Conservation (phyloP, 73 alveolate species). For the Diophrys sp. region DNA sequence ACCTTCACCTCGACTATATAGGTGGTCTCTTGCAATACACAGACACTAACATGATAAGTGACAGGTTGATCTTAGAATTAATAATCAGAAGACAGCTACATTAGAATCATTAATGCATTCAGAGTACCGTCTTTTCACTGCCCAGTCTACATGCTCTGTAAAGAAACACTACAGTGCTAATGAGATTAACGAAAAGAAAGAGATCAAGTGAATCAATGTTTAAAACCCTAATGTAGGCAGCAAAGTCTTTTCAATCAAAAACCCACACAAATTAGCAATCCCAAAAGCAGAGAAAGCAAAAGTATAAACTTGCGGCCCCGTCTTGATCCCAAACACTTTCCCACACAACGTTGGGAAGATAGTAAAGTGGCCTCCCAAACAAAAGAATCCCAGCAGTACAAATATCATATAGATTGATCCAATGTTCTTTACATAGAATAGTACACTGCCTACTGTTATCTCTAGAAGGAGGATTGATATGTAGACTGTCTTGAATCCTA, state of each 20-base stretch:
- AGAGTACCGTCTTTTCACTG: not conserved
- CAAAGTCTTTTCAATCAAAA: not conserved
- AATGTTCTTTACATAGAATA: slow-evolving; percentile 27
- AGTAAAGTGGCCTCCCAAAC: slow-evolving; percentile 66
- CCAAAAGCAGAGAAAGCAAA: not conserved
- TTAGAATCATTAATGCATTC: not conserved
- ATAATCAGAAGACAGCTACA: no score
- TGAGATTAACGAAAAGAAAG: not conserved
- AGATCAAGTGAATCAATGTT: not conserved
- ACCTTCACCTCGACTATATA: no score
- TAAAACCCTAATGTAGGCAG: not conserved
- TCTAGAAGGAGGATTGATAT: slow-evolving; percentile 16
- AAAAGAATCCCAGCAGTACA: slow-evolving; percentile 25
- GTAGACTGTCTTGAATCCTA: slow-evolving; percentile 37
- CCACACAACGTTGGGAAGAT: slow-evolving; percentile 61
- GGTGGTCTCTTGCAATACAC: no score
- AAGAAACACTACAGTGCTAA: not conserved
- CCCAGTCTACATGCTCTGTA: not conserved
- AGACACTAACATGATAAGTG: no score
- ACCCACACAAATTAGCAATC: not conserved
- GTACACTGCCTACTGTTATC: slow-evolving; percentile 11
- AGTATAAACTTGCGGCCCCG: not conserved
- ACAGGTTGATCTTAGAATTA: no score
- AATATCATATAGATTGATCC: slow-evolving; percentile 43
- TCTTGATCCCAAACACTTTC: slow-evolving; percentile 29